Percentiles rank a stretch among this genome's conserved stretches.
These are phyloP conservation scores for Stemphylium lycopersici DNA, from an alignment of 2,329 filamentous ascomycete species.

Conservation along the genomic window DNA sequence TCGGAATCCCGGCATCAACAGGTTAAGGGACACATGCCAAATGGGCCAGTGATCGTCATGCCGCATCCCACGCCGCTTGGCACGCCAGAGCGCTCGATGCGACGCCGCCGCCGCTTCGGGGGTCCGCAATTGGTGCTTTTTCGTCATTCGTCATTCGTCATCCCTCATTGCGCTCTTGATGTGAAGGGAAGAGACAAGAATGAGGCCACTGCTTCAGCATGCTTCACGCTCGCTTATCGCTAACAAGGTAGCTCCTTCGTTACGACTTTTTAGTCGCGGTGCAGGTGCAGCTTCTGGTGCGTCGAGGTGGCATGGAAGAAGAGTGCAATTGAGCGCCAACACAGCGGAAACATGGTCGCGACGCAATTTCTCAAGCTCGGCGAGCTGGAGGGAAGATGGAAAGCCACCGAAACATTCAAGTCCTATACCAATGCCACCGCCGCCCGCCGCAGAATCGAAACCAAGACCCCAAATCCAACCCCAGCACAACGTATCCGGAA, in stretches of 20 bases:
- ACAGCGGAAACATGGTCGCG: conserved; percentile 6
- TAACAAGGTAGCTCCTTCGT: conserved; percentile 20
- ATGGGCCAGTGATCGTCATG: conserved; percentile 22
- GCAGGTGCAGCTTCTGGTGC: conserved; percentile 22
- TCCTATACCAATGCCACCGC: conserved; percentile 31
- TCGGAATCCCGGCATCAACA: conserved; percentile 28
- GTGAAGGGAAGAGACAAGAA: conserved; percentile 37
- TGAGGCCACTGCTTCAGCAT: conserved; percentile 51
- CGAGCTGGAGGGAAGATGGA: conserved; percentile 28
- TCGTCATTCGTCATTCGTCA: conserved; percentile 23
- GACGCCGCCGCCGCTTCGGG: conserved; percentile 11
- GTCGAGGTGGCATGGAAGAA: conserved; percentile 9
- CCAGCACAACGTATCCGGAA: conserved; percentile 10
- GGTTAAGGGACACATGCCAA: conserved; percentile 5
- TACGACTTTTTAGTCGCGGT: conserved; percentile 18
- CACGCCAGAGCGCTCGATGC: conserved; percentile 30
- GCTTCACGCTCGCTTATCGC: conserved; percentile 43
- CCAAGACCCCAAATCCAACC: conserved; percentile 9
- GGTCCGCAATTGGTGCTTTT: conserved; percentile 17
- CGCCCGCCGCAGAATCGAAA: conserved; percentile 23
- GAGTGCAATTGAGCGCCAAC: conserved; percentile 9
- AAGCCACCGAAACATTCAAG: conserved; percentile 19
- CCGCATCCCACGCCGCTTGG: conserved; percentile 31
- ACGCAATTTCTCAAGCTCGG: conserved; percentile 29
- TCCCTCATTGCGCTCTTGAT: conserved; percentile 24